These are phyloP conservation scores for Camillea tinctor DNA, from an alignment of 2,329 filamentous ascomycete species.

Conservation along the genomic window DNA sequence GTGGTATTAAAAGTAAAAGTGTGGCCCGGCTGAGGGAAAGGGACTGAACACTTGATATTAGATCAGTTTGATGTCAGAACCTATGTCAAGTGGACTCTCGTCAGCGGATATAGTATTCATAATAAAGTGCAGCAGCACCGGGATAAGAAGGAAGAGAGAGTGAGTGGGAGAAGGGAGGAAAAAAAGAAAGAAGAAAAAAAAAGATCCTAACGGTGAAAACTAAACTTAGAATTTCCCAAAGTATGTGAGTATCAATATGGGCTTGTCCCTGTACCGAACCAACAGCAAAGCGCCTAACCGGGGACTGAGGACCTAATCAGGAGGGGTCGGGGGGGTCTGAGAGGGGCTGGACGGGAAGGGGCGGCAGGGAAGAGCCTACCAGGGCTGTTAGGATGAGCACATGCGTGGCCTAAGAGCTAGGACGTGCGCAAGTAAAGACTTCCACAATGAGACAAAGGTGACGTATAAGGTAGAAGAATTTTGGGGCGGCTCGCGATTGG, in stretches of 20 bases:
- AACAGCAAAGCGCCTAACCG: not conserved
- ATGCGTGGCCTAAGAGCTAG: not conserved
- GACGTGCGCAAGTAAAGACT: not conserved
- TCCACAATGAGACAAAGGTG: not conserved
- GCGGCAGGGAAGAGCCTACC: not conserved
- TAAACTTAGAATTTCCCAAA: constrained; percentile 3
- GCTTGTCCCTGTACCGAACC: not conserved
- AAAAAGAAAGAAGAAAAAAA: not conserved
- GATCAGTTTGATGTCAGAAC: constrained; percentile 22
- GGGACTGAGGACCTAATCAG: not conserved
- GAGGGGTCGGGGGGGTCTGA: too few species aligned
- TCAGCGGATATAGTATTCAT: not conserved
- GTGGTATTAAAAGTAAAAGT: constrained; percentile 8
- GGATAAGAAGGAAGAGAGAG: too few species aligned
- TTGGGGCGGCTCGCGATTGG: not conserved
- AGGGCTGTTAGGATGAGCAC: not conserved
- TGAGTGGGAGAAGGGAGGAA: not conserved
- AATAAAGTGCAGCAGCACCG: too few species aligned
- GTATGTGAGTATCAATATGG: not conserved
- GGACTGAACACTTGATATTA: constrained; percentile 14
- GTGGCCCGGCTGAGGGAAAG: constrained; percentile 10
- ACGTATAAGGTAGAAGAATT: not conserved
- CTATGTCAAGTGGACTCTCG: constrained; percentile 5
- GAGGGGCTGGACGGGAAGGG: not conserved
- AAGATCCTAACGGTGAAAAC: not conserved